Evolutionary conservation across 106 monocot species (phyloP), one percentile per base, ranked within the genome.

Genomic region (Narthecium ossifragum): DNA sequence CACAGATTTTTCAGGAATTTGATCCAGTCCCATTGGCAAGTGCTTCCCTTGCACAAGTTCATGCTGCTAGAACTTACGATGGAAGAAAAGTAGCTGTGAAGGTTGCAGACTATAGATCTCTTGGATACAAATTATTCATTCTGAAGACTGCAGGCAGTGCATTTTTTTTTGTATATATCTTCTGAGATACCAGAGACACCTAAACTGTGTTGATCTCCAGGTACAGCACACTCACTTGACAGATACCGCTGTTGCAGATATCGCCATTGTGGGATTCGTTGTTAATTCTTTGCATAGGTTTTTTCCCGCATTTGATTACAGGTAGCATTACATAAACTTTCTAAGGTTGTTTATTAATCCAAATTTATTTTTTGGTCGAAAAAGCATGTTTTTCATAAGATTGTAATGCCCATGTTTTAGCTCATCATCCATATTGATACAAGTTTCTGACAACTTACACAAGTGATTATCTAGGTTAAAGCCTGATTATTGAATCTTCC

Each of bases 11-110:
- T 78, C 55, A 64, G 43, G 83, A 94, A 67, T 94, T 94, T 70
- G 69, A 85, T 67, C 82, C 65, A 45, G 63, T 72, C 12, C 93
- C 93, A 53, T 47, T 94, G 25, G 93, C 93, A 51, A 94, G 93
- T 75, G 93, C 93, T 58, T 94, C 93, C 26, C 80, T 94, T 80
- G 93, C 93, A 12, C 93, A 94, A 88, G 93, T 94, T 70, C 93
- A 94, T 85, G 73, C 77, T 66, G 93, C 93, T 65, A 65, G 45
- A 26, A 78, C 85, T 25, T 83, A 83, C 75, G 84, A 88, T 68
- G 93, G 93, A 9, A 63, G 50, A 64, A 82, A 78, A 59, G 93
- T 94, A 50, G 93, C 93, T 46, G 89, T 94, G 11, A 94, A 94
- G 93, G 93, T 94, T 67, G 51, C 3, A n/a, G 58, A 29, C 29